These are phyloP conservation scores for Mycena vitilis DNA, from an alignment of 768 basidiomycete genomes.

Conservation along the genomic window DNA sequence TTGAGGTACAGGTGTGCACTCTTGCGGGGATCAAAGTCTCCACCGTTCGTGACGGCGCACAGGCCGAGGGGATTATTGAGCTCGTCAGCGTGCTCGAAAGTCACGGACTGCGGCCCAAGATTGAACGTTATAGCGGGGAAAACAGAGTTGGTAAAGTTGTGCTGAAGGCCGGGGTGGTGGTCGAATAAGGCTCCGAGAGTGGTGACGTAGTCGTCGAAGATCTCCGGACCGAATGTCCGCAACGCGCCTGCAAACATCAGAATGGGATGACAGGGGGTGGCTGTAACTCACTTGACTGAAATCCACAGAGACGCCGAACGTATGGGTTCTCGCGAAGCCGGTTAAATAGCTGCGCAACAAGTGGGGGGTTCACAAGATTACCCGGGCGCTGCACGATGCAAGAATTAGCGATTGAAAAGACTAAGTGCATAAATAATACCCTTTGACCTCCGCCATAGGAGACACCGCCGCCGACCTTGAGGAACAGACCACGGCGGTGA, in stretches of 20 bases:
- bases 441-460: conserved; percentile 46
- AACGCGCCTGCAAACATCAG: conserved; percentile 30
- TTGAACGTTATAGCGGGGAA: conserved; percentile 46
- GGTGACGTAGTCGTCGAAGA: conserved; percentile 35
- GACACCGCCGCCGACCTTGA: conserved; percentile 36
- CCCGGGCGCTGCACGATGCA: conserved; percentile 26
- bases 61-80: conserved; percentile 40
- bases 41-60: conserved; percentile 44
- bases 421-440: background rate
- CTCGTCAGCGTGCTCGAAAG: conserved; percentile 39
- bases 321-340: conserved; percentile 11
- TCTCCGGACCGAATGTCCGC: conserved; percentile 38
- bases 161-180: conserved; percentile 19
- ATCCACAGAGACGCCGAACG: conserved; percentile 37
- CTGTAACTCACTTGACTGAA: conserved; percentile 34
- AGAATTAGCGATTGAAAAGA: background rate
- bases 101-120: conserved; percentile 35
- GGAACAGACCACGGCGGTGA: conserved; percentile 40
- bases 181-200: conserved; percentile 26
- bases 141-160: conserved; percentile 43
- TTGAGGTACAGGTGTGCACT: conserved; percentile 45
- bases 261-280: background rate
- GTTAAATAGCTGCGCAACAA: background rate
- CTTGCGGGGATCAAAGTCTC: conserved; percentile 37
- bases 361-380: conserved; percentile 15